These are phyloP conservation scores for Oryza rufipogon DNA, from an alignment of 176 grass and related monocot species.

Conservation along the genomic window DNA sequence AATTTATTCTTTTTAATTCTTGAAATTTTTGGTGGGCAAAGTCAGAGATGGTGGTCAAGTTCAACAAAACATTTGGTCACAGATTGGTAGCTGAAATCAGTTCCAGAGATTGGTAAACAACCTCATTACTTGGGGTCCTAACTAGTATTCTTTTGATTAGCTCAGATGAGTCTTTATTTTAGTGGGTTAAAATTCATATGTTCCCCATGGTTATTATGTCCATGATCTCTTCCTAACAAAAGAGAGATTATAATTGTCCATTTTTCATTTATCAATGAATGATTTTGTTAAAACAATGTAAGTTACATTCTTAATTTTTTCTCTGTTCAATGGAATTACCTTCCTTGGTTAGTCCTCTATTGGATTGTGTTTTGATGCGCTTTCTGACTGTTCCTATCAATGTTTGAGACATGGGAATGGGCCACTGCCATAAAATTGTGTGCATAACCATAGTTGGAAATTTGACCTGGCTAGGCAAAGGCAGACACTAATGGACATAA, in stretches of 20 bases:
- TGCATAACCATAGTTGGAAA: not conserved
- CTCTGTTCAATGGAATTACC: not conserved
- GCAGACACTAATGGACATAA: not conserved
- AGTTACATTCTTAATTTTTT: conserved; percentile 14
- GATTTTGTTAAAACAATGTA: conserved; percentile 35
- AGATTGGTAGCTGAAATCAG: conserved; percentile 54
- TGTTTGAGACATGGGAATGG: not conserved
- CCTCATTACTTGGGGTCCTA: conserved; percentile 50
- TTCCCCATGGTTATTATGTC: conserved; percentile 38
- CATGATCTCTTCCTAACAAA: conserved; percentile 38
- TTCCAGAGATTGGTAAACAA: conserved; percentile 45
- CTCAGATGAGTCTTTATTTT: conserved; percentile 37
- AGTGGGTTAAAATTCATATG: conserved; percentile 37
- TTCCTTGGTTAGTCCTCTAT: not conserved
- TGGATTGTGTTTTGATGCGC: not conserved
- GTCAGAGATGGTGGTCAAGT: conserved; percentile 50
- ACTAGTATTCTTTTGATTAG: conserved; percentile 69
- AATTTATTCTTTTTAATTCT: conserved; percentile 71
- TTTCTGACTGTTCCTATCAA: not conserved
- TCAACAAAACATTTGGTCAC: conserved; percentile 40
- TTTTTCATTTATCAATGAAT: conserved; percentile 39
- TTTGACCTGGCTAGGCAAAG: not conserved
- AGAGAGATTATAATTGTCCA: conserved; percentile 46
- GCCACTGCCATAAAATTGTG: not conserved
- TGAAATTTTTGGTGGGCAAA: conserved; percentile 64